Percentiles rank a stretch among this genome's conserved stretches.
Evolutionary conservation across 306 rosid genomes (phyloP).

Genomic region (Cucumis melo): DNA sequence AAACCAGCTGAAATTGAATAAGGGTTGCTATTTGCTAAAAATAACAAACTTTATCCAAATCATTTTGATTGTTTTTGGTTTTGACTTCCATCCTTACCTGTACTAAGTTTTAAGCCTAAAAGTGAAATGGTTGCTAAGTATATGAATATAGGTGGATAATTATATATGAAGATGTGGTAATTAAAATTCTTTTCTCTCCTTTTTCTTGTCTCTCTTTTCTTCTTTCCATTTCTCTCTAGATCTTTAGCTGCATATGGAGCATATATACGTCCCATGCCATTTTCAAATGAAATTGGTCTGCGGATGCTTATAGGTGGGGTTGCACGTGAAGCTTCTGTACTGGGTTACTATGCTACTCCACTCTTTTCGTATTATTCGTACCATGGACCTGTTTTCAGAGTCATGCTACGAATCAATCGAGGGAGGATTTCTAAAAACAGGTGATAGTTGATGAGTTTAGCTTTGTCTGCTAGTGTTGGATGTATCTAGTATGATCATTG

Average conservation of each 20-base stretch:
- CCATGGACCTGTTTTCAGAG: conserved; percentile 88
- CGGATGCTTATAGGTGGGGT: conserved; percentile 98
- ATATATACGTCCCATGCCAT: conserved; percentile 74
- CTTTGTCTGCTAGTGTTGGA: neutral
- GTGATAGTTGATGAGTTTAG: conserved; percentile 11
- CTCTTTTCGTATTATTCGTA: conserved; percentile 70
- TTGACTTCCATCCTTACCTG: neutral
- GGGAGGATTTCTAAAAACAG: conserved; percentile 60
- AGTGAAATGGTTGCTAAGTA: neutral
- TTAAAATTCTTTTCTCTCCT: neutral
- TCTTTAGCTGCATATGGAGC: conserved; percentile 97
- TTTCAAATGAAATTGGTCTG: conserved; percentile 77
- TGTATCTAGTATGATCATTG: neutral
- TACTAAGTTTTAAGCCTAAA: neutral
- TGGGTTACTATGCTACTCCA: conserved; percentile 68
- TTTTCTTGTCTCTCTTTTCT: neutral
- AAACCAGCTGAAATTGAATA: neutral
- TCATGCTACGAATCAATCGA: conserved; percentile 61
- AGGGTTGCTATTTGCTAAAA: neutral
- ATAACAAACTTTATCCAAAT: neutral
- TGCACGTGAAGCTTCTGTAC: conserved; percentile 64
- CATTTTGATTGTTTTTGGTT: neutral
- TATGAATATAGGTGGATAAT: neutral
- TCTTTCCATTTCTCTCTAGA: conserved; percentile 18
- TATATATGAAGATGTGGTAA: neutral